Base-by-base conservation (phyloP, 345 rosid genomes). In the Eucalyptus globulus region DNA sequence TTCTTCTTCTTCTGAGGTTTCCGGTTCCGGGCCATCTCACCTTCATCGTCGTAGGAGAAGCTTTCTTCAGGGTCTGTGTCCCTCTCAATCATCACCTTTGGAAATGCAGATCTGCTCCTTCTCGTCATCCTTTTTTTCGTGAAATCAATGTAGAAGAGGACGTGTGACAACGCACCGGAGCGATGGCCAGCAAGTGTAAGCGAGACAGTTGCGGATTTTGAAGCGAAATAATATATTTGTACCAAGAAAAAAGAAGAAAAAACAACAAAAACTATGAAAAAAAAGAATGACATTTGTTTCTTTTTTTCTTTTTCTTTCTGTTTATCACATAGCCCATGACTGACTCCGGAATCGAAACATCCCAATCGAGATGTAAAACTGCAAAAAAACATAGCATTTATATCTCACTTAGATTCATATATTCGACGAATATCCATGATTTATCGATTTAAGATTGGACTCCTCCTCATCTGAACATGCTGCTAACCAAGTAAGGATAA, bases 11-110 rank as follows among this genome's bases (percentile, higher is more conserved):
- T 88, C 93, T 81, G 87, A 91, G 54, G 91, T 91, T 51, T 86
- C 91, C 49, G 87, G 90, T 80, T 72, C 89, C 8, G 29, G 14
- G 62, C 12, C 62, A 56, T 56, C 62, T 72, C 91, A 19, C 45
- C 91, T 19, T 76, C 90, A 80, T 89, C 97, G 50, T 93, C 96
- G 8, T 92, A 94, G 4, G 97, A 93, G 4, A 97, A 92, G 88
- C 98, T 97, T 86, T 90, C 91, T 90, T 95, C 98, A 12, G 96
- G 92, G 89, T 97, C 99, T 43, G 95, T 91, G 62, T 96, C 98
- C 90, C 97, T 92, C 80, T 93, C 97, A 29, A 96, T 92, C 80
- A 94, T 89, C 47, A 95, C 95, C 72, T 92, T 92, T 3, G 99
- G 99, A 87, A 94, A 95, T 67, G 91, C 87, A 87, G 50, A 43